Conservation (phyloP, 257 asterid species). For the Eucommia ulmoides region DNA sequence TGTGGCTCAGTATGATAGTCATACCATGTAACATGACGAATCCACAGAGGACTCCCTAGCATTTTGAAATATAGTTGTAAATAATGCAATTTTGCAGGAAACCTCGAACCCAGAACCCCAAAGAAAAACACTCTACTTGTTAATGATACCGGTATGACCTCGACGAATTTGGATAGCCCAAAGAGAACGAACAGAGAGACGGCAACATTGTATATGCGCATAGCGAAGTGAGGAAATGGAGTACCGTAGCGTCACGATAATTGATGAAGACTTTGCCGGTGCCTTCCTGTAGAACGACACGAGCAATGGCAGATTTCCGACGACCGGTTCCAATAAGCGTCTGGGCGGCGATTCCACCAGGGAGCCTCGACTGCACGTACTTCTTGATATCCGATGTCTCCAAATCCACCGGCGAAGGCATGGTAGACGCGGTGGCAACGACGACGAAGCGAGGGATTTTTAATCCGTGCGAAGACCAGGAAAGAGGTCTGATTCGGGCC, state of each 20-base stretch:
- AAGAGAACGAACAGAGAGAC: not conserved
- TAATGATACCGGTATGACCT: not conserved
- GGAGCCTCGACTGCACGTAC: conserved; percentile 75
- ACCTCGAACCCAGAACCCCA: not conserved
- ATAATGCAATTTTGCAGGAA: not conserved
- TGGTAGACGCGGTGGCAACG: conserved; percentile 34
- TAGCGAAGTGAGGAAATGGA: not conserved
- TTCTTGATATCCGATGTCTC: conserved; percentile 50
- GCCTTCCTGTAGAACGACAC: conserved; percentile 96
- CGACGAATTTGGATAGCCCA: not conserved
- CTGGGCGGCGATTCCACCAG: conserved; percentile 97
- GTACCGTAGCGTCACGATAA: conserved; percentile 85
- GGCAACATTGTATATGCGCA: not conserved
- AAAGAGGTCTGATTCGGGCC: conserved; percentile 20
- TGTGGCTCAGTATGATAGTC: too few relatives aligned
- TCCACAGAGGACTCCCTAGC: not conserved
- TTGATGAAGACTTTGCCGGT: conserved; percentile 70
- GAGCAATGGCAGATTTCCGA: conserved; percentile 79
- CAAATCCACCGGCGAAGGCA: conserved; percentile 21
- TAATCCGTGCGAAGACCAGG: conserved; percentile 16
- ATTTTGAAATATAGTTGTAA: not conserved
- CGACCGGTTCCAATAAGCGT: conserved; percentile 77
- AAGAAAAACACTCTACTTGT: not conserved
- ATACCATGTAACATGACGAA: too few relatives aligned
- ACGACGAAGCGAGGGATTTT: conserved; percentile 22